Evolutionary conservation across 805 yeast species (phyloP), one percentile per base, ranked within the genome.

Genomic region (Hanseniaspora guilliermondii): DNA sequence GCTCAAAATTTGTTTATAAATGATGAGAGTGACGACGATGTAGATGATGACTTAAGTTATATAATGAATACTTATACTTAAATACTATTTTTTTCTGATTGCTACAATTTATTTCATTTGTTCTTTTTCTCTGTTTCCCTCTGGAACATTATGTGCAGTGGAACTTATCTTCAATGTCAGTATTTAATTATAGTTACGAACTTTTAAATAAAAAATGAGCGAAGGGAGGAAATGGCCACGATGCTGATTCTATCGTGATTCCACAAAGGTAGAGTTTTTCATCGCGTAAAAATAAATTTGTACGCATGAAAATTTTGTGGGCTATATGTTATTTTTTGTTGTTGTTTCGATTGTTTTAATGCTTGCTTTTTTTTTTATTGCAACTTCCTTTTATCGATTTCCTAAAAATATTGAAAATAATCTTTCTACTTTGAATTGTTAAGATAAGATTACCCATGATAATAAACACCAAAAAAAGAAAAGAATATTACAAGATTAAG

Each of bases 1-100:
- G 47, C 27, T 32, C 37, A 44, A 9, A 42, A 27, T 17, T 25
- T 27, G 19, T 25, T 42, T 17, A n/a, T 27, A 12, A 27, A 6
- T 17, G n/a, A 44, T 17, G 47, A 39, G 14, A 24, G 27, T 32
- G 37, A 33, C 3, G 41, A 48, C 5, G 25, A 30, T 25, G 5
- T 33, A 16, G 48, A 49, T 22, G 36, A 49, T 49, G 47, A 40
- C 14, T 24, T 49, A 11, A 41, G 45, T 32, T 39, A 32, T 39
- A 49, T 49, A 6, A 49, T 49, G 53, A 35, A 37, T 22, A 49
- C 40, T 33, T 49, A 49, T 24, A 22, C 41, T 8, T 48, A 30
- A 16, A 30, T 30, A 4, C 14, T 30, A 14, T 9, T 11, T 30
- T 30, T 30, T 11, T 30, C 14, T 30, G 2, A 4, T 2, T 4